Base-by-base conservation (phyloP, 192 early-diverging fungal genomes). In the Coemansia asiatica region DNA sequence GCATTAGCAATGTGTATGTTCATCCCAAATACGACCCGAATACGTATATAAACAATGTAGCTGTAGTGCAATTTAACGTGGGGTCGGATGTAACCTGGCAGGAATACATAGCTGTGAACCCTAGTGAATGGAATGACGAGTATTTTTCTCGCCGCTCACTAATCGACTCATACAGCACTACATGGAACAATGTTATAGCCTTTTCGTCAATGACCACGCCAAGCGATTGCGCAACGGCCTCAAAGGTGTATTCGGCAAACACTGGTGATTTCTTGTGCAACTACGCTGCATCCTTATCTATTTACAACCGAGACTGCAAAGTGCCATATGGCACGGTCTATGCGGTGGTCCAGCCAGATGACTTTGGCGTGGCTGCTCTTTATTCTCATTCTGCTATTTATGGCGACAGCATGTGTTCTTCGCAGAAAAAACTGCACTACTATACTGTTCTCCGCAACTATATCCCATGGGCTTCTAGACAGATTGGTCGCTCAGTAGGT, bases 401-500 rank as follows among this genome's bases (percentile, higher is more conserved):
- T 33, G 76, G 71, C 47, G 46, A 63, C 4, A 74, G 27, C 51
- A 57, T 79, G 68, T 79, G 76, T 48, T 73, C 76, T 1, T 15
- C 55, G 5, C 31, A 67, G 16, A 61, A 65, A 5, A 70, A 73
- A 33, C 67, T 74, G 2, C 76, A 79, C 44, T 79, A 79, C 64
- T 79, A 79, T 21, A 79, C 71, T 0, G 6, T 79, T 18, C 28
- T 79, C 23, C 71, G 76, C 35, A 79, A 79, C 44, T 79, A 79
- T n/a, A 58, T 72, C 50, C 66, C 70, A 18, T 79, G 76, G 76
- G 76, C 66, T 8, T 66, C 76, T 0, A 60, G 44, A 5, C 53
- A 57, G 0, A 27, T 79, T 33, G 63, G 60, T n/a, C 67, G 76
- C 0, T 23, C 70, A 12, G 53, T 79, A 21, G 76, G 76, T 18